Base-by-base conservation (phyloP, 495 filamentous ascomycete genomes). In the Hypoxylon lenormandii region DNA sequence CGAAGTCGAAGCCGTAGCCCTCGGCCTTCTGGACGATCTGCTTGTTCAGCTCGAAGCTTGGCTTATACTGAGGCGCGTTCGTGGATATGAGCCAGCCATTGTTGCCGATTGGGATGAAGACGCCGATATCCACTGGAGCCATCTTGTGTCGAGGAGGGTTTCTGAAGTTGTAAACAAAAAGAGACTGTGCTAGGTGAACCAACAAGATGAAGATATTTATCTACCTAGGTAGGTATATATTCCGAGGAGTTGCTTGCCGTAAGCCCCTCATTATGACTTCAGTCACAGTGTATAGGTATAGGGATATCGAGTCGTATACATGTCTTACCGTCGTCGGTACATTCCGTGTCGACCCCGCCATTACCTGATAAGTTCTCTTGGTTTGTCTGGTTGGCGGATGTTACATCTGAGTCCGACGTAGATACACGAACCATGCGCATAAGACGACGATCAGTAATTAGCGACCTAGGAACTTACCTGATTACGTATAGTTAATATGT, bases 21-120 rank as follows among this genome's bases (percentile, higher is more conserved):
- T 78, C 76, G 19, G 76, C 76, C 45, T 73, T 76, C 50, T 78
- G 74, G 22, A 76, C 64, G 33, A 76, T 60, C 23, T 69, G 51
- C 54, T 76, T 76, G 67, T 78, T 78, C 16, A 78, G 66, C 53
- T 76, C 74, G 33, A 73, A 78, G 50, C 54, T 72, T 15, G 74
- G 74, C 64, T 65, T 73, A 52, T 76, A 76, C 53, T 78, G 74
- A 5, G 76, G 76, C 0, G 74, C 55, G 10, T 66, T 73, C 10
- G 74, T 76, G 12, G 69, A 73, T 36, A 78, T 75, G 15, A 76
- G 55, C 74, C 72, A 78, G 42, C 76, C 74, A 69, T 78, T 78
- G 59, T 74, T 78, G 51, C 73, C 68, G 47, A 73, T 76, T 23
- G 75, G 75, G 57, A 75, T 70, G 61, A 77, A 77, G 58, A 77